Evolutionary conservation across 2,329 filamentous ascomycete species (phyloP).

Genomic region (Lachnellula occidentalis): DNA sequence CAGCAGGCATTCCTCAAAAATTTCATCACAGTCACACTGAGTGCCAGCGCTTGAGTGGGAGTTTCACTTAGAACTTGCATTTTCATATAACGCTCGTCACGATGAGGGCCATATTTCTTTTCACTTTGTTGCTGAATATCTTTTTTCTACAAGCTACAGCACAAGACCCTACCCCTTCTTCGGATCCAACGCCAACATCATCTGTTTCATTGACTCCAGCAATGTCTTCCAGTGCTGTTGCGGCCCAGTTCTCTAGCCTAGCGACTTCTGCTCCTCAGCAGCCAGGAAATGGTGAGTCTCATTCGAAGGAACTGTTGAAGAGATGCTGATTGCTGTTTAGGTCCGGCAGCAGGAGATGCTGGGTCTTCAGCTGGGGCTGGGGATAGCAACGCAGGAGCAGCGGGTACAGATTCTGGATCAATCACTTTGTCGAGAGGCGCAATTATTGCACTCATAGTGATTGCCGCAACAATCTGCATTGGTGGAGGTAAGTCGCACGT

Average conservation of each 20-base stretch:
- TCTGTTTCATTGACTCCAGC: constrained; percentile 25
- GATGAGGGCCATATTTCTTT: constrained; percentile 23
- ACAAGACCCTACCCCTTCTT: constrained; percentile 18
- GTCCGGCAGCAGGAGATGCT: constrained; percentile 27
- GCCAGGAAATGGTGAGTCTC: constrained; percentile 21
- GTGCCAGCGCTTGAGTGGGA: constrained; percentile 11
- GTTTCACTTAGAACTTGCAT: constrained; percentile 4
- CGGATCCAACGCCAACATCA: constrained; percentile 14
- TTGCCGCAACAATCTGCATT: constrained; percentile 61
- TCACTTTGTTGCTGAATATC: constrained; percentile 22
- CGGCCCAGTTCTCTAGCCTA: constrained; percentile 26
- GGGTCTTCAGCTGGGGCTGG: constrained; percentile 35
- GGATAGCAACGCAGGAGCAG: constrained; percentile 57
- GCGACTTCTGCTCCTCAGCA: constrained; percentile 27
- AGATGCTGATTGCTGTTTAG: constrained; percentile 2
- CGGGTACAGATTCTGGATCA: constrained; percentile 54
- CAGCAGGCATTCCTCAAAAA: constrained; percentile 8
- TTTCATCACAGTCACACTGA: constrained; percentile 20
- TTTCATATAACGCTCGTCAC: constrained; percentile 14
- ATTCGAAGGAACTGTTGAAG: not conserved
- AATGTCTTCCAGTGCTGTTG: constrained; percentile 30
- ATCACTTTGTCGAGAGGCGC: constrained; percentile 63
- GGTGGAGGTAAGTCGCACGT: constrained; percentile 55
- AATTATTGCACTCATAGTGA: constrained; percentile 67
- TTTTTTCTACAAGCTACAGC: constrained; percentile 20